These are phyloP conservation scores for Ceratobasidium sp. DNA, from an alignment of 1,284 basidiomycete genomes.

Conservation along the genomic window DNA sequence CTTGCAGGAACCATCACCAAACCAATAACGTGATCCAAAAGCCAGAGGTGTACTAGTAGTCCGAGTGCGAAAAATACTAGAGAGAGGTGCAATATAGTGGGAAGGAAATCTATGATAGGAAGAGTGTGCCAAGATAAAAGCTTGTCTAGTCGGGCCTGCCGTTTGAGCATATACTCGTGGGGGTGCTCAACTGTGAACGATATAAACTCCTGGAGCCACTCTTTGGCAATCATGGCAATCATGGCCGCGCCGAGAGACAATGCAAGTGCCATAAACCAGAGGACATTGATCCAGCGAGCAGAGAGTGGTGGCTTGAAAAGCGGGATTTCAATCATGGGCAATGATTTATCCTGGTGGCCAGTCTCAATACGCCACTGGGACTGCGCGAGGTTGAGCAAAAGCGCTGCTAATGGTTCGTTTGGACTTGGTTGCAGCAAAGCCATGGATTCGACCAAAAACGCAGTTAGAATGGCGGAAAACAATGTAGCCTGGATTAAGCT, in stretches of 20 bases:
- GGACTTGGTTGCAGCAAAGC: not conserved
- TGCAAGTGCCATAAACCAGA: conserved; percentile 19
- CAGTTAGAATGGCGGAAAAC: conserved; percentile 13
- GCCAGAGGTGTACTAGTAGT: no score
- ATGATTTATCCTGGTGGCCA: no score
- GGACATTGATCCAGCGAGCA: conserved; percentile 5
- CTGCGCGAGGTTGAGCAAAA: not conserved
- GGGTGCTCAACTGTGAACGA: no score
- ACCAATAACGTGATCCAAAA: not conserved
- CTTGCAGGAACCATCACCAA: not conserved
- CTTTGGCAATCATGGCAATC: no score
- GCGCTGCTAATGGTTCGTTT: not conserved
- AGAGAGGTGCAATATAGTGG: conserved; percentile 30
- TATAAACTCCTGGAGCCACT: no score
- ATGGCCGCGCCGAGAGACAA: no score
- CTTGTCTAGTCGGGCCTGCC: no score
- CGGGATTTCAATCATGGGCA: no score
- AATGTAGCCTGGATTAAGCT: conserved; percentile 8
- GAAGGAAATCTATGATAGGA: no score
- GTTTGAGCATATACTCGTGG: no score
- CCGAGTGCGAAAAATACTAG: conserved; percentile 7
- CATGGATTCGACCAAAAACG: conserved; percentile 7
- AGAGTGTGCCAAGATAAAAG: no score
- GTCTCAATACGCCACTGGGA: no score
- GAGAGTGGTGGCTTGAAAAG: not conserved